These are phyloP conservation scores for Stephania yunnanensis DNA, from an alignment of 164 flowering plant genomes.

Conservation along the genomic window DNA sequence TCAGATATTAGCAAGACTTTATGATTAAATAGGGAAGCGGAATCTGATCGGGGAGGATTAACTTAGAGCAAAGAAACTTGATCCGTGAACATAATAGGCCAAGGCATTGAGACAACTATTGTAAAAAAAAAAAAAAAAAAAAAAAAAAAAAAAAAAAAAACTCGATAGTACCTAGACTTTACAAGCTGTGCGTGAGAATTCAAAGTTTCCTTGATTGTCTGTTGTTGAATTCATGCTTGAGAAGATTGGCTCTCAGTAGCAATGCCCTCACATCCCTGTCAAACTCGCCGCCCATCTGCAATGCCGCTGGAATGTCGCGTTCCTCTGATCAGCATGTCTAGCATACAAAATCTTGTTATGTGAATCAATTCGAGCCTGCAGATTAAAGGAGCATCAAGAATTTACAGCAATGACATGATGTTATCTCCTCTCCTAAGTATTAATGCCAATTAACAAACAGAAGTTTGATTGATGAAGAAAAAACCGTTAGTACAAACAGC, in stretches of 20 bases:
- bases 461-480: background rate
- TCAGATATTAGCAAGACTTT: background rate
- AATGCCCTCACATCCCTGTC: slow-evolving; percentile 81
- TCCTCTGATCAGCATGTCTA: slow-evolving; percentile 94
- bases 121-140: background rate
- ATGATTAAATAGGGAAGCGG: background rate
- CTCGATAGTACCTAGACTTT: background rate
- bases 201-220: slow-evolving; percentile 51
- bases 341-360: slow-evolving; percentile 97
- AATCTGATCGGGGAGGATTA: background rate
- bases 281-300: slow-evolving; percentile 84
- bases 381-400: slow-evolving; percentile 2
- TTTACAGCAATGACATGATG: background rate
- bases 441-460: too few relatives aligned
- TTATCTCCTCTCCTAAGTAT: too few relatives aligned
- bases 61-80: background rate
- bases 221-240: slow-evolving; percentile 61
- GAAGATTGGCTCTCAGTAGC: slow-evolving; percentile 81
- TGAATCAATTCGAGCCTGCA: slow-evolving; percentile 95
- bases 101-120: background rate
- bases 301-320: slow-evolving; percentile 82
- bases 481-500: background rate
- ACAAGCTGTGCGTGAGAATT: background rate
- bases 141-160: background rate
- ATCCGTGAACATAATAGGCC: background rate